Conservation (phyloP, 2,329 filamentous ascomycete genomes). For the Exophiala viscosa region DNA sequence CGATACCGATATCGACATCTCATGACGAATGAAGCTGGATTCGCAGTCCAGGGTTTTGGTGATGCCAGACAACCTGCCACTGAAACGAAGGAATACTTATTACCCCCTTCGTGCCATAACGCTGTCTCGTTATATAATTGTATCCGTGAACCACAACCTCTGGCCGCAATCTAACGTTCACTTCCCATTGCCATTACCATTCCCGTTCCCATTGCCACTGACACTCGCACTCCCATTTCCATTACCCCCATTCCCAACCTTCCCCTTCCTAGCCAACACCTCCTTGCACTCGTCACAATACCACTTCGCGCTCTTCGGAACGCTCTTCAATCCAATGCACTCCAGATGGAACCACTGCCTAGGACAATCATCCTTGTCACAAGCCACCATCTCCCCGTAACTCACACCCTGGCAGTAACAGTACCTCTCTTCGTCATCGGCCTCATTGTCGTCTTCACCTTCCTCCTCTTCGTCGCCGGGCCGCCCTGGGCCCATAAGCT, state of each 20-base stretch:
- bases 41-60: no score
- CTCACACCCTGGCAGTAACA: slow-evolving; percentile 77
- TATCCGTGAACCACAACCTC: no score
- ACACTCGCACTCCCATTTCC: slow-evolving; percentile 3
- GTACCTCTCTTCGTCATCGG: slow-evolving; percentile 65
- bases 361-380: slow-evolving; percentile 68
- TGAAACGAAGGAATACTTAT: no score
- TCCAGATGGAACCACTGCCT: slow-evolving; percentile 81
- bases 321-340: slow-evolving; percentile 74
- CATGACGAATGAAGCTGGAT: no score
- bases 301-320: slow-evolving; percentile 79
- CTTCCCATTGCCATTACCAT: neutral
- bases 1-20: no score
- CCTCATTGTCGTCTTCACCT: slow-evolving; percentile 36
- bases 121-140: no score
- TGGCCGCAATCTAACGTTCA: no score
- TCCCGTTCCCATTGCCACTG: slow-evolving; percentile 4
- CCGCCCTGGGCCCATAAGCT: slow-evolving; percentile 12
- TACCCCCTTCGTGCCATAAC: no score
- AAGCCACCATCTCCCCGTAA: slow-evolving; percentile 81
- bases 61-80: no score
- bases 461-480: slow-evolving; percentile 14
- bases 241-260: neutral
- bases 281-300: slow-evolving; percentile 77
- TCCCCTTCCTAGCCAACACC: slow-evolving; percentile 17